These are phyloP conservation scores for Eucalyptus urophylla DNA, from an alignment of 345 rosid species.

Conservation along the genomic window DNA sequence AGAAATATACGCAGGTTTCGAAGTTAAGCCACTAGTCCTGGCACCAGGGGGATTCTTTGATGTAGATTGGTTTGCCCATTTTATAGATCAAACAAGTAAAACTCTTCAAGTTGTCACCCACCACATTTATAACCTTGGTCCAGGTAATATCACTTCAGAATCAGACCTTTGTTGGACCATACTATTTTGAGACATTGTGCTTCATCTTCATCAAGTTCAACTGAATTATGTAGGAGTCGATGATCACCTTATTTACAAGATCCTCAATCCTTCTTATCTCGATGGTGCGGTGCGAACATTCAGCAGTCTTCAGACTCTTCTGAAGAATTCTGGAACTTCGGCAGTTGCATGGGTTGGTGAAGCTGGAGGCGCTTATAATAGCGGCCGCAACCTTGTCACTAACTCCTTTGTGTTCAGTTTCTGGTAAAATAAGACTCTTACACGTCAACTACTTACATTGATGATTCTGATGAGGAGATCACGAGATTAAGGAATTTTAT, in stretches of 20 bases:
- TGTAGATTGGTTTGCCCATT: slow-evolving; percentile 21
- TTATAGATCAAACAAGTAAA: slow-evolving; percentile 9
- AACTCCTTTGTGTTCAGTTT: slow-evolving; percentile 43
- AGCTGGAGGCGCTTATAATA: slow-evolving; percentile 54
- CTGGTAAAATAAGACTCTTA: slow-evolving; percentile 19
- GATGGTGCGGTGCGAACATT: slow-evolving; percentile 7
- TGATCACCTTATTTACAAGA: slow-evolving; percentile 25
- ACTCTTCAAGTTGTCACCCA: slow-evolving; percentile 42
- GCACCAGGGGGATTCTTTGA: slow-evolving; percentile 50
- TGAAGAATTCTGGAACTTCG: slow-evolving; percentile 15
- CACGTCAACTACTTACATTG: background rate
- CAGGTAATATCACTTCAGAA: slow-evolving; percentile 8
- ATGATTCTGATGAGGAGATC: background rate
- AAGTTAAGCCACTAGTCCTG: slow-evolving; percentile 22
- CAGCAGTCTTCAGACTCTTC: slow-evolving; percentile 14
- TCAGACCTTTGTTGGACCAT: background rate
- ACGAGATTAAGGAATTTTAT: background rate
- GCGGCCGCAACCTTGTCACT: slow-evolving; percentile 42
- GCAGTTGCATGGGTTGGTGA: slow-evolving; percentile 65
- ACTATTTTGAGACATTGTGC: background rate
- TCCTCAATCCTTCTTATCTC: slow-evolving; percentile 33
- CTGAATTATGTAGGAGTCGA: slow-evolving; percentile 17
- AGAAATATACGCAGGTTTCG: slow-evolving; percentile 6
- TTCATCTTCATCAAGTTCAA: background rate
- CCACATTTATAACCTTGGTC: slow-evolving; percentile 61